These are phyloP conservation scores for Eucalyptus sp. DNA, from an alignment of 345 rosid species.

Conservation along the genomic window DNA sequence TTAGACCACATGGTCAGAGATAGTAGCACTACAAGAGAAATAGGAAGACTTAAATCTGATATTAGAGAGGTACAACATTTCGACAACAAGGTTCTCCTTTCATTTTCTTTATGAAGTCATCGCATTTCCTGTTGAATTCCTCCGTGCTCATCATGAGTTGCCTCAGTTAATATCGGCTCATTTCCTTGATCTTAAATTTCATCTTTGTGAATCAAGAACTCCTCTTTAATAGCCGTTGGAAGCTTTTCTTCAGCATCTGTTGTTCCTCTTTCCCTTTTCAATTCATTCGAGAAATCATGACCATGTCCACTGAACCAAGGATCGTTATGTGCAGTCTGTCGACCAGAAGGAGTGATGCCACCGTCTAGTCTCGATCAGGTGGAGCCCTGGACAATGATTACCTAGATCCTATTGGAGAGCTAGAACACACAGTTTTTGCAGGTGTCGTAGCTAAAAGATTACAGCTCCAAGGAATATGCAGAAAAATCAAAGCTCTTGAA, in stretches of 20 bases:
- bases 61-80: no score
- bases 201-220: neutral
- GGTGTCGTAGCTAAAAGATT: slow-evolving; percentile 7
- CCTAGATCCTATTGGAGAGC: slow-evolving; percentile 62
- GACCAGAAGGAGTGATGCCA: neutral
- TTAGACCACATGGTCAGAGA: no score
- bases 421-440: slow-evolving; percentile 66
- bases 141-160: neutral
- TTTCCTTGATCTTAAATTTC: neutral
- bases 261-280: neutral
- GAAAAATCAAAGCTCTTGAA: neutral
- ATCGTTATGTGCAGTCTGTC: neutral
- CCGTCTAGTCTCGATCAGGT: neutral
- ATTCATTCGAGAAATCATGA: neutral
- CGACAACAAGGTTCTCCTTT: no score
- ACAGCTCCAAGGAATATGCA: neutral
- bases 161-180: neutral
- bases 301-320: neutral
- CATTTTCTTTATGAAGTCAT: no score
- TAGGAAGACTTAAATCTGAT: no score
- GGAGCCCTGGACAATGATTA: slow-evolving; percentile 26
- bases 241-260: neutral
- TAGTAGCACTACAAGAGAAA: no score
- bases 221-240: accelerated
- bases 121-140: no score